Evolutionary conservation across 805 yeast genomes (phyloP), one percentile per base, ranked within the genome.

Genomic region (Candida coquimbonensis): DNA sequence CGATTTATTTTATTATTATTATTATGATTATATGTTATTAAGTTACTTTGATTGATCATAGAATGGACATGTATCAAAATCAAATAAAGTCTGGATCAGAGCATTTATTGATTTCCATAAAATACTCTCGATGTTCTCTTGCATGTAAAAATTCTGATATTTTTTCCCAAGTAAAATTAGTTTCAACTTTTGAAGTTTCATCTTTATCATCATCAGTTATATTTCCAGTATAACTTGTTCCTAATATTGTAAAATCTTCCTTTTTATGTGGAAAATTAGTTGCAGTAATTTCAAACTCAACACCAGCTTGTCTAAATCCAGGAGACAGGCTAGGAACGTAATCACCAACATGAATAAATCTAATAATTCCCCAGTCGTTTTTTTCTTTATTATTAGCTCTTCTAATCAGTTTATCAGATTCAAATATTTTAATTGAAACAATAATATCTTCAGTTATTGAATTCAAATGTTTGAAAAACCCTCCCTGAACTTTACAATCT

Each of bases 321-420:
- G 83, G 80, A 3, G 89, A 90, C 32, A 81, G 63, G 48, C 60
- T 53, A 0, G 88, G 82, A 14, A 84, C 79, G 39, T 73, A 61
- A 52, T 83, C 93, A 24, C 70, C 70, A 16, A 66, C 62, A 56
- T 83, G 87, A 3, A 71, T 70, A 7, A 83, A 74, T 55, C 89
- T 67, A 32, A 77, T 65, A 46, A 69, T 73, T 0, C 83, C 79
- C 25, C 53, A 56, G 3, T 29, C 3, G 13, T 11, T 13, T 29
- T 8, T 9, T 5, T 44, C 39, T 1, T 17, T 26, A 9, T 32
- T n/a, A 4, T 43, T 43, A 19, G 48, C 55, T n/a, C 32, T 12
- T 0, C 53, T 47, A 11, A 62, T 54, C 6, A 70, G 63, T 1
- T 51, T 40, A 1, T 57, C 56, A 0, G 75, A 67, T 16, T 69